Conservation (phyloP, 768 basidiomycete genomes). For the Pisolithus sp. region DNA sequence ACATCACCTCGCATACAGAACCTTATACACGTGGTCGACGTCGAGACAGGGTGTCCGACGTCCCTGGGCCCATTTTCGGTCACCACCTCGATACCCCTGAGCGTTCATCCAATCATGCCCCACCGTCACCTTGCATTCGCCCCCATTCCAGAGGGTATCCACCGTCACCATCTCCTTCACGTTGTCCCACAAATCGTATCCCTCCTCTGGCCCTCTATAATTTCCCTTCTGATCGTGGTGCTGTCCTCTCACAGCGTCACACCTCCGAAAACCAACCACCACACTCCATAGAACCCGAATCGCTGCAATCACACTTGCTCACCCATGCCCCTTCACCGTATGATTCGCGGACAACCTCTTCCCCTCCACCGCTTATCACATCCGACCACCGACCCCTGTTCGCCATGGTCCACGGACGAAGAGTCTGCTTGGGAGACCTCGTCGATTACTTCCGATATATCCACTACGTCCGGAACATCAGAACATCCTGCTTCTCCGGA, state of each 20-base stretch:
- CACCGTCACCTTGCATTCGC: conserved; percentile 36
- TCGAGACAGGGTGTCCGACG: conserved; percentile 48
- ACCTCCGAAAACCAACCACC: conserved; percentile 1
- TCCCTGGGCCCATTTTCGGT: conserved; percentile 23
- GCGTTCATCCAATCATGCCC: conserved; percentile 18
- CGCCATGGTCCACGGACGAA: conserved; percentile 72
- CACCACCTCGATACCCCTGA: conserved; percentile 26
- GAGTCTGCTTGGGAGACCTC: conserved; percentile 73
- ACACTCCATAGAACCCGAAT: conserved; percentile 5
- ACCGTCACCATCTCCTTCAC: conserved; percentile 46
- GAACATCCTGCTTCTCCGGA: conserved; percentile 25
- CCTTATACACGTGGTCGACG: conserved; percentile 48
- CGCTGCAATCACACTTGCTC: conserved; percentile 29
- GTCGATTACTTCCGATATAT: conserved; percentile 55
- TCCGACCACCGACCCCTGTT: conserved; percentile 27
- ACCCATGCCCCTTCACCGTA: conserved; percentile 26
- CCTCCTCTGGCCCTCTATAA: conserved; percentile 25
- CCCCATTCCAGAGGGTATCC: conserved; percentile 44
- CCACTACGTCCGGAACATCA: conserved; percentile 45
- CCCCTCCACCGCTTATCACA: conserved; percentile 8
- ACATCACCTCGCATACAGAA: conserved; percentile 37
- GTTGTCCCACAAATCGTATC: conserved; percentile 34
- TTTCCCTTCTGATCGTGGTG: conserved; percentile 5
- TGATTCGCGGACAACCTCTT: conserved; percentile 15
- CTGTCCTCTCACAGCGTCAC: neutral